A percentile compares a stretch with the other conserved stretches of the same genome.
Evolutionary conservation across 75 land plant species (phyloP).

Genomic region (Pinus tabuliformis): DNA sequence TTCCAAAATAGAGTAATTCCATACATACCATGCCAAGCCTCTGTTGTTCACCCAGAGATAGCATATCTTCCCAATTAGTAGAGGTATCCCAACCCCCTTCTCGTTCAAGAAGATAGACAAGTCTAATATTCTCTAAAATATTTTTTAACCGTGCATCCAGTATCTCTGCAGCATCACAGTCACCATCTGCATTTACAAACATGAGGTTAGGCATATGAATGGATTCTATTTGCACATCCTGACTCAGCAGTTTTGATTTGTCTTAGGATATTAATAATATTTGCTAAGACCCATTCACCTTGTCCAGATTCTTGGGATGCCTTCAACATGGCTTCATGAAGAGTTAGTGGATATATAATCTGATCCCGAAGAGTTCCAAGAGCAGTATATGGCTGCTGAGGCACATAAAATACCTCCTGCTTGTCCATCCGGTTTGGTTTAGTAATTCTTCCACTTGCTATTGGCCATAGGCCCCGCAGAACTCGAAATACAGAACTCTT

Average conservation of each 20-base stretch:
- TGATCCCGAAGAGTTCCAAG: constrained; percentile 98
- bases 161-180: constrained; percentile 27
- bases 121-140: constrained; percentile 81
- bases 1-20: background rate
- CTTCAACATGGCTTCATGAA: constrained; percentile 70
- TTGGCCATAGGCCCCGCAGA: constrained; percentile 94
- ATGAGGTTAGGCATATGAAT: background rate
- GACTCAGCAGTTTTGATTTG: background rate
- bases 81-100: constrained; percentile 84
- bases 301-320: constrained; percentile 22
- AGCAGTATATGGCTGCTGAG: constrained; percentile 95
- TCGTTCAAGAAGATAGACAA: constrained; percentile 83
- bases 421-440: constrained; percentile 42
- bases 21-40: constrained; percentile 91
- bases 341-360: constrained; percentile 92
- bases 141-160: constrained; percentile 57
- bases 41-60: constrained; percentile 98
- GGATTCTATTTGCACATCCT: background rate
- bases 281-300: constrained; percentile 16
- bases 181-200: constrained; percentile 28
- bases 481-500: constrained; percentile 96
- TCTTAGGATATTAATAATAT: background rate
- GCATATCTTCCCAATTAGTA: constrained; percentile 92
- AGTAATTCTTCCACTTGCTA: constrained; percentile 67
- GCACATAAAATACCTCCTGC: constrained; percentile 79